Evolutionary conservation across 2,329 filamentous ascomycete species (phyloP).

Genomic region (Chrysoporthe cubensis): DNA sequence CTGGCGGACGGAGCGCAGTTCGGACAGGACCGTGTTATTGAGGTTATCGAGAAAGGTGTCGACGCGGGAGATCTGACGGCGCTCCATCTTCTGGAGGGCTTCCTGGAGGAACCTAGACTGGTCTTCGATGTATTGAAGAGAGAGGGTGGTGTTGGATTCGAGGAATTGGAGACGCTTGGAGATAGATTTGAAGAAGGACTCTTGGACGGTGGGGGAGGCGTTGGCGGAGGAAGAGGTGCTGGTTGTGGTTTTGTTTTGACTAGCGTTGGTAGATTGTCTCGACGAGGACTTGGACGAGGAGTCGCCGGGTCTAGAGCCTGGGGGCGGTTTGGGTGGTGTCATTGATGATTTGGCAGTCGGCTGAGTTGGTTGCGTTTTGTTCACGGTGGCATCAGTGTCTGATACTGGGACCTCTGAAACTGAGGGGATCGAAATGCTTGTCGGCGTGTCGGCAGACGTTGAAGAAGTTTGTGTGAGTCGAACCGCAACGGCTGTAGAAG

Average conservation of each 20-base stretch:
- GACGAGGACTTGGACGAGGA: slow-evolving; percentile 15
- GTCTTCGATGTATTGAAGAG: slow-evolving; percentile 94
- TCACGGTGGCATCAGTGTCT: slow-evolving; percentile 1
- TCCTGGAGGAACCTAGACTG: slow-evolving; percentile 90
- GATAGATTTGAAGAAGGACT: slow-evolving; percentile 96
- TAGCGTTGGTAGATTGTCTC: slow-evolving; percentile 14
- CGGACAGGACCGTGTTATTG: slow-evolving; percentile 84
- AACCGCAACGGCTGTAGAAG: slow-evolving; percentile 16
- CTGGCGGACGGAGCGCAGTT: slow-evolving; percentile 75
- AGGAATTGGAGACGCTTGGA: slow-evolving; percentile 90
- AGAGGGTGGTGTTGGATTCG: slow-evolving; percentile 90
- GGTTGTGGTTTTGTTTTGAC: slow-evolving; percentile 22
- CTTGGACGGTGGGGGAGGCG: slow-evolving; percentile 83
- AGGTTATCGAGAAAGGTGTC: slow-evolving; percentile 79
- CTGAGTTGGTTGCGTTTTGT: slow-evolving; percentile 16
- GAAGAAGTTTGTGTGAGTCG: not conserved
- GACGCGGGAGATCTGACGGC: slow-evolving; percentile 83
- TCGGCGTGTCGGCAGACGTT: not conserved
- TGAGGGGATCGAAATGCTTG: slow-evolving; percentile 1
- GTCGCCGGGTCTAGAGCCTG: slow-evolving; percentile 14
- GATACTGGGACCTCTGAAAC: not conserved
- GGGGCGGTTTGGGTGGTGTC: slow-evolving; percentile 15
- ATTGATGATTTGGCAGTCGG: slow-evolving; percentile 19
- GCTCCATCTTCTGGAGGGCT: slow-evolving; percentile 83
- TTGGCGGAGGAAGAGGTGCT: slow-evolving; percentile 25